Percentiles rank a stretch among this genome's conserved stretches.
These are phyloP conservation scores for Aquilaria sinensis DNA, from an alignment of 345 rosid genomes.

Conservation along the genomic window DNA sequence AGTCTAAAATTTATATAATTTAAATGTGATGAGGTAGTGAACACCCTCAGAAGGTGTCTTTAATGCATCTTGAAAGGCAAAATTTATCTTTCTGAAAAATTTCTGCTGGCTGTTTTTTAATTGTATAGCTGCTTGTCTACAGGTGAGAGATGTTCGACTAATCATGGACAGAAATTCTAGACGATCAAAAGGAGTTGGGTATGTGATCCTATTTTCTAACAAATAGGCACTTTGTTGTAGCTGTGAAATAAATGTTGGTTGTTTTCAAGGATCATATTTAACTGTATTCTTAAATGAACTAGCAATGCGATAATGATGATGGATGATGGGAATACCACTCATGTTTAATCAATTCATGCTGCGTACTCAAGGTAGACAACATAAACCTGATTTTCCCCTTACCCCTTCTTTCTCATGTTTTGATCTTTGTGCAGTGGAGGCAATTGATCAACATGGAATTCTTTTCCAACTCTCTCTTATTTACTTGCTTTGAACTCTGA, in stretches of 20 bases:
- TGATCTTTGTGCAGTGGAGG: slow-evolving; percentile 23
- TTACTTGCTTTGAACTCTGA: slow-evolving; percentile 2
- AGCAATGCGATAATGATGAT: slow-evolving; percentile 97
- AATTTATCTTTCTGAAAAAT: slow-evolving; percentile 2
- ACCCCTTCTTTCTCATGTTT: slow-evolving; percentile 31
- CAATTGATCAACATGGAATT: slow-evolving; percentile 19
- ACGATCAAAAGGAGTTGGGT: slow-evolving; percentile 98
- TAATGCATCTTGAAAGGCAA: slow-evolving; percentile 4
- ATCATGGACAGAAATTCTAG: slow-evolving; percentile 97
- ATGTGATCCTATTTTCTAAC: slow-evolving; percentile 27
- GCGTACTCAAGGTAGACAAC: slow-evolving; percentile 89
- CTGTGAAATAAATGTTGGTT: slow-evolving; percentile 40
- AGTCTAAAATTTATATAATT: slow-evolving; percentile 17
- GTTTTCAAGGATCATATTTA: slow-evolving; percentile 70
- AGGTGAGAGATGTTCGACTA: slow-evolving; percentile 98
- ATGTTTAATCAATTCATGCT: slow-evolving; percentile 96
- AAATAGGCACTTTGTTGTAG: slow-evolving; percentile 21
- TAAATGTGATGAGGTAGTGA: slow-evolving; percentile 4
- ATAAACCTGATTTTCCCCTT: slow-evolving; percentile 54
- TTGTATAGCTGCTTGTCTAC: slow-evolving; percentile 22
- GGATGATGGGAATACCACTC: slow-evolving; percentile 91
- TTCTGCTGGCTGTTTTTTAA: slow-evolving; percentile 3
- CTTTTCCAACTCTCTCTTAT: slow-evolving; percentile 20
- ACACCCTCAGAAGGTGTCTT: slow-evolving; percentile 10
- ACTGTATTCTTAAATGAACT: slow-evolving; percentile 93